Evolutionary conservation across 2,329 filamentous ascomycete species (phyloP), one percentile per base, ranked within the genome.

Genomic region (Massarina eburnea): DNA sequence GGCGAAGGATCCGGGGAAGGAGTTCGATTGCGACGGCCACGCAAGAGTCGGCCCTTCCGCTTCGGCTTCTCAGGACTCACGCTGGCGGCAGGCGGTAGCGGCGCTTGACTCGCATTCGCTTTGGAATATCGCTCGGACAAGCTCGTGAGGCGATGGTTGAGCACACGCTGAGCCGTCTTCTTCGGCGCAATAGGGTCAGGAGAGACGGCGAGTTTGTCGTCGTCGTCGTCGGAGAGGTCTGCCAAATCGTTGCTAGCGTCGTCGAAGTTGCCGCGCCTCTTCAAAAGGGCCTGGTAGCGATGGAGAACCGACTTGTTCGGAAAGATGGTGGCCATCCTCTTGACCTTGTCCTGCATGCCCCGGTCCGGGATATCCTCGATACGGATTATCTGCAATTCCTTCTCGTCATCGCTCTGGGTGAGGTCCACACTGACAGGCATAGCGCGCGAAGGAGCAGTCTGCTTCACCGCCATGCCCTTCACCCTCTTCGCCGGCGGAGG

Each of bases 61-160:
- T 54, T 63, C 3, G 57, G 57, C 33, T 52, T 46, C 19, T 61
- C 54, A 0, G 59, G 55, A 22, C 49, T 62, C 10, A 43, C 50
- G 9, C 43, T 46, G 20, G 59, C 50, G 8, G 54, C 46, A 2
- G 57, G 54, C n/a, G 52, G 50, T 14, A 14, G 20, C 12, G 35
- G 35, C 17, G 20, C 35, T 38, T 38, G 35, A 14, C 27, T 30
- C 4, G 27, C n/a, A 8, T 30, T 30, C 19, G 56, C 39, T 29
- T 59, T 62, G 15, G 65, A 62, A 34, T 64, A 85, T 59, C 81
- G 83, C 49, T 84, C 76, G 48, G 80, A 76, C 45, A 88, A 82
- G 5, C 72, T 77, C 47, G 76, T 77, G 12, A 73, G 73, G 5
- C 78, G 78, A 9, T 73, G 74, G 52, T 81, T 80, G 24, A 84